Evolutionary conservation across 2,329 filamentous ascomycete genomes (phyloP).

Genomic region (Colletotrichum sp.): DNA sequence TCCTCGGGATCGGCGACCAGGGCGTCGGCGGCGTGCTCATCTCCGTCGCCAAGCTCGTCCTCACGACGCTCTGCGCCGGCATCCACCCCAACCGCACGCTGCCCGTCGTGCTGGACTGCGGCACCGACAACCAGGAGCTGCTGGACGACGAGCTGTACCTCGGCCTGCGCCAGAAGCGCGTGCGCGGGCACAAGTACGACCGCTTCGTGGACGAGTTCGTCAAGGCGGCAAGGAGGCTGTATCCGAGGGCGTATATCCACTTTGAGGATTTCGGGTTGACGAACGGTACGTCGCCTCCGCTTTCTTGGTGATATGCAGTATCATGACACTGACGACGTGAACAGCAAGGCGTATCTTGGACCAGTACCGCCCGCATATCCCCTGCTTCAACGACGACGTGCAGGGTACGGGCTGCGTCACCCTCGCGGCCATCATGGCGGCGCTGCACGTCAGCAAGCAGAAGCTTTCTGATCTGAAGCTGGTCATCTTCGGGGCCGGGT

Average conservation of each 20-base stretch:
- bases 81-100: conserved; percentile 80
- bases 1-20: conserved; percentile 88
- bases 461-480: conserved; percentile 73
- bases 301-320: too few species aligned
- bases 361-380: conserved; percentile 72
- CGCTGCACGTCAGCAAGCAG: conserved; percentile 69
- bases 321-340: too few species aligned
- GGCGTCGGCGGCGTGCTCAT: conserved; percentile 86
- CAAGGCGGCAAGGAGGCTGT: conserved; percentile 68
- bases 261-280: conserved; percentile 86
- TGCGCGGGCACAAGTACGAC: conserved; percentile 76
- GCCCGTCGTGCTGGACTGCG: conserved; percentile 84
- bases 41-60: conserved; percentile 79
- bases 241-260: conserved; percentile 83
- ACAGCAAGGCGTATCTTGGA: conserved; percentile 76
- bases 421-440: conserved; percentile 80
- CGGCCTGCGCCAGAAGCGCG: conserved; percentile 70
- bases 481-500: conserved; percentile 80
- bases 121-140: conserved; percentile 79
- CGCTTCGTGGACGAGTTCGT: conserved; percentile 79
- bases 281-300: too few species aligned
- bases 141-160: conserved; percentile 81
- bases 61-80: conserved; percentile 87
- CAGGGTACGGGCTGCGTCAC: conserved; percentile 91
- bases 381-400: conserved; percentile 92